Evolutionary conservation across 306 rosid genomes (phyloP).

Genomic region (Prunus padus): DNA sequence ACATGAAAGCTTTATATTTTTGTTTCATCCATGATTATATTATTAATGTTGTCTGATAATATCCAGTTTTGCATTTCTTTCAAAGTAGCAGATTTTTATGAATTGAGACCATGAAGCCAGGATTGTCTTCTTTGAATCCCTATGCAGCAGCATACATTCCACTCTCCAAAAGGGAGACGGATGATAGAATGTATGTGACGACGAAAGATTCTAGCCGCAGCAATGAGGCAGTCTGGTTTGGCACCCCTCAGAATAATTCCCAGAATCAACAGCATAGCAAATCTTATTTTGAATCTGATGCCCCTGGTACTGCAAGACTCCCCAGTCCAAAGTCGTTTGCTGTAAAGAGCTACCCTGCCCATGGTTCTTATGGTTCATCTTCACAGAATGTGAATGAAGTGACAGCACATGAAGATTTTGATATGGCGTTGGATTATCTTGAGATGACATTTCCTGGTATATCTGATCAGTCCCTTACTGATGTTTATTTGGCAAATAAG

Average conservation of each 20-base stretch:
- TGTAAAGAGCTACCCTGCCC: constrained; percentile 37
- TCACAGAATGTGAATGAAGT: constrained; percentile 34
- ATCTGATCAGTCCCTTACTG: constrained; percentile 62
- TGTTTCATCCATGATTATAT: background rate
- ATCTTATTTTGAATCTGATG: constrained; percentile 18
- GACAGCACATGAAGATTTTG: constrained; percentile 49
- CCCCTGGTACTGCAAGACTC: constrained; percentile 22
- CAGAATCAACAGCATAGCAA: constrained; percentile 29
- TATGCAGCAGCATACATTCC: constrained; percentile 78
- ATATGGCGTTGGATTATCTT: constrained; percentile 71
- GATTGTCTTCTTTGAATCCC: constrained; percentile 68
- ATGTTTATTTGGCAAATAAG: constrained; percentile 55
- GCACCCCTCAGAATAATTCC: constrained; percentile 27
- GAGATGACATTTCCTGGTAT: constrained; percentile 59
- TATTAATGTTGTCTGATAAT: constrained; percentile 6
- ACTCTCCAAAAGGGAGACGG: constrained; percentile 47
- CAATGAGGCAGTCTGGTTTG: constrained; percentile 41
- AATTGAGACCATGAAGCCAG: constrained; percentile 54
- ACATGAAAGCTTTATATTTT: background rate
- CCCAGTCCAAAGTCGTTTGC: constrained; percentile 21
- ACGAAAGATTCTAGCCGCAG: constrained; percentile 23
- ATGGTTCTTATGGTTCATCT: constrained; percentile 39
- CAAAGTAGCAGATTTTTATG: background rate
- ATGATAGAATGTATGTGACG: constrained; percentile 30
- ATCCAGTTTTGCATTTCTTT: background rate